Percentiles rank a stretch among this genome's conserved stretches.
Evolutionary conservation across 352 stramenopile genomes (phyloP).

Genomic region (Paralagenidium karlingii): DNA sequence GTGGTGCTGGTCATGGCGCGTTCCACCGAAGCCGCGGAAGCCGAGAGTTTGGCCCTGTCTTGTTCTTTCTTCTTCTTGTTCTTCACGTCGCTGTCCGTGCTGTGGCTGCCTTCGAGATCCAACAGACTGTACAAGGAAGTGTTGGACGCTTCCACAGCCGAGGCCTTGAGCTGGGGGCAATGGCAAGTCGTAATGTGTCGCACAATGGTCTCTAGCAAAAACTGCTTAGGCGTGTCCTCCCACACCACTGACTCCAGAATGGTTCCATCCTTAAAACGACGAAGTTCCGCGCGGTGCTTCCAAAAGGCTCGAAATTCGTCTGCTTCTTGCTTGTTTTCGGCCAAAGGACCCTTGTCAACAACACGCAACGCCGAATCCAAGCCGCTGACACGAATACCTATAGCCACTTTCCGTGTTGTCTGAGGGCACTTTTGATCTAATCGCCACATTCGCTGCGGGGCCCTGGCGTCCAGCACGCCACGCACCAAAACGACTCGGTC

Average conservation of each 20-base stretch:
- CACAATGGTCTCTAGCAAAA: slow-evolving; percentile 63
- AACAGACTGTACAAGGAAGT: slow-evolving; percentile 48
- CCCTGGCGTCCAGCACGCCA: slow-evolving; percentile 14
- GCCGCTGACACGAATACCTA: slow-evolving; percentile 73
- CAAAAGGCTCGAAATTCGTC: slow-evolving; percentile 80
- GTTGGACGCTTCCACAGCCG: slow-evolving; percentile 66
- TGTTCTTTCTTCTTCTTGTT: too few relatives aligned
- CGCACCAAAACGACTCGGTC: slow-evolving; percentile 57
- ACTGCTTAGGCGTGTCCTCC: slow-evolving; percentile 64
- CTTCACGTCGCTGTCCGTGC: neutral
- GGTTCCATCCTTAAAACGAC: slow-evolving; percentile 82
- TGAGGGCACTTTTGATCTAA: slow-evolving; percentile 22
- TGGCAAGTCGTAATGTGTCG: slow-evolving; percentile 58
- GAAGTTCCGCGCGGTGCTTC: slow-evolving; percentile 78
- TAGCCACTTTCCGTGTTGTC: slow-evolving; percentile 34
- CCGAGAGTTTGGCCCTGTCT: slow-evolving; percentile 16
- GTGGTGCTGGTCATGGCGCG: slow-evolving; percentile 65
- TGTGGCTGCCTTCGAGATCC: slow-evolving; percentile 21
- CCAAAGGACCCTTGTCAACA: slow-evolving; percentile 81
- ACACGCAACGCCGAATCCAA: slow-evolving; percentile 56
- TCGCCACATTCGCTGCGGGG: neutral
- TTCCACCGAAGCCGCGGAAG: slow-evolving; percentile 35
- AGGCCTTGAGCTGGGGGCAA: slow-evolving; percentile 30
- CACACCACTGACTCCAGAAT: slow-evolving; percentile 86
- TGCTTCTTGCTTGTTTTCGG: slow-evolving; percentile 64